Conservation (phyloP, 2,329 filamentous ascomycete genomes). For the Ceratocystiopsis brevicomis region DNA sequence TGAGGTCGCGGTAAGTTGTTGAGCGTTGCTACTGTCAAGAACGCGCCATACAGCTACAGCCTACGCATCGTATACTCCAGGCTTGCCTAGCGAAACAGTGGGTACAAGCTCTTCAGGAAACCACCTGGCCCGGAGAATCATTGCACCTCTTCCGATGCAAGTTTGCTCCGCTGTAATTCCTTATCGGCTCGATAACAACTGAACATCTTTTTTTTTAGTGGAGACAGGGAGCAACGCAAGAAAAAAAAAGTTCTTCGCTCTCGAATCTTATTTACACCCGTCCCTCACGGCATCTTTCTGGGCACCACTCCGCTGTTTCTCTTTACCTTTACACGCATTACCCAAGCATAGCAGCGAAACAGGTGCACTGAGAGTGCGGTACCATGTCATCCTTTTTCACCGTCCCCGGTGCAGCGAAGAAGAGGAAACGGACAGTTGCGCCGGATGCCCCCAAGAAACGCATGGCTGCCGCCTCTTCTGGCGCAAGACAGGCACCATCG, state of each 20-base stretch:
- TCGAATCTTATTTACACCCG: not conserved
- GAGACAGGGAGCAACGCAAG: not conserved
- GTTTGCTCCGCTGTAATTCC: not conserved
- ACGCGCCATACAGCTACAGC: conserved; percentile 23
- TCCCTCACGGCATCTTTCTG: not conserved
- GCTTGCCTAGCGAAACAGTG: not conserved
- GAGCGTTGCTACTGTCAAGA: not conserved
- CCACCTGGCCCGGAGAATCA: conserved; percentile 5
- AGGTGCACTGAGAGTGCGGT: conserved; percentile 5
- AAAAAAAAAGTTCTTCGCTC: conserved; percentile 8
- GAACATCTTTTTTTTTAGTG: conserved; percentile 6
- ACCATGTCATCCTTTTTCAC: conserved; percentile 95
- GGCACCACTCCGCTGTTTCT: not conserved
- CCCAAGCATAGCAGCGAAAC: not conserved
- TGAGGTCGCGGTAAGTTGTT: too few species aligned
- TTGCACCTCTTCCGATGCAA: too few species aligned
- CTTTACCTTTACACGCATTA: not conserved
- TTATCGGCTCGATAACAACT: conserved; percentile 5
- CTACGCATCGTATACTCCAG: conserved; percentile 11
- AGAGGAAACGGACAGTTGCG: conserved; percentile 56
- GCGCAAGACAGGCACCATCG: not conserved
- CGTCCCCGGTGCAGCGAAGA: conserved; percentile 66
- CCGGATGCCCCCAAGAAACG: conserved; percentile 40
- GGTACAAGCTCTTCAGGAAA: conserved; percentile 1
- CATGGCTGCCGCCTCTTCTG: conserved; percentile 19